A percentile compares a stretch with the other conserved stretches of the same genome.
These are phyloP conservation scores for Penicillium carneum DNA, from an alignment of 2,329 filamentous ascomycete genomes.

Conservation along the genomic window DNA sequence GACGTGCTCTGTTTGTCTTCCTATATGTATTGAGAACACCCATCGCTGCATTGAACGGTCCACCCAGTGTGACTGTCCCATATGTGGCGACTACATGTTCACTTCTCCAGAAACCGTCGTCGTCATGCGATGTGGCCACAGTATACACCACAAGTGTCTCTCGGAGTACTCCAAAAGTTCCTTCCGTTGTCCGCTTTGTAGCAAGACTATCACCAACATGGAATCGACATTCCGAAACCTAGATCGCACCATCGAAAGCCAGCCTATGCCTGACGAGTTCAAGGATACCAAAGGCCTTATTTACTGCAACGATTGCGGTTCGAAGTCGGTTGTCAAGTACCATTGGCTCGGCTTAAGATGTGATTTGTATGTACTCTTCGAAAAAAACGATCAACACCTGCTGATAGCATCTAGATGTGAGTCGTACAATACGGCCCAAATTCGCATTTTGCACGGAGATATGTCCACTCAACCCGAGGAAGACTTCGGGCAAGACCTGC, in stretches of 20 bases:
- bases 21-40: slow-evolving; percentile 80
- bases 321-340: slow-evolving; percentile 83
- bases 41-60: slow-evolving; percentile 95
- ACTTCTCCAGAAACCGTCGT: slow-evolving; percentile 87
- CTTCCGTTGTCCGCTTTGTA: slow-evolving; percentile 96
- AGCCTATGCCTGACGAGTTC: slow-evolving; percentile 91
- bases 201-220: slow-evolving; percentile 97
- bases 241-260: slow-evolving; percentile 82
- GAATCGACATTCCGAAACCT: slow-evolving; percentile 90
- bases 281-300: slow-evolving; percentile 79
- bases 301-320: slow-evolving; percentile 92
- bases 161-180: slow-evolving; percentile 85
- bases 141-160: slow-evolving; percentile 90
- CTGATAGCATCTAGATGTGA: slow-evolving; percentile 49
- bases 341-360: slow-evolving; percentile 97
- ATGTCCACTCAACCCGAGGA: slow-evolving; percentile 36
- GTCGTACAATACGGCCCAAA: slow-evolving; percentile 57
- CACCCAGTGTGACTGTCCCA: slow-evolving; percentile 94
- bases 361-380: slow-evolving; percentile 55
- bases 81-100: slow-evolving; percentile 96
- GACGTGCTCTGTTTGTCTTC: slow-evolving; percentile 93
- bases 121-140: slow-evolving; percentile 94
- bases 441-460: slow-evolving; percentile 49
- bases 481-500: slow-evolving; percentile 28
- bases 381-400: not conserved